Evolutionary conservation across 1,284 basidiomycete species (phyloP).

Genomic region (Pseudozyma pruni): DNA sequence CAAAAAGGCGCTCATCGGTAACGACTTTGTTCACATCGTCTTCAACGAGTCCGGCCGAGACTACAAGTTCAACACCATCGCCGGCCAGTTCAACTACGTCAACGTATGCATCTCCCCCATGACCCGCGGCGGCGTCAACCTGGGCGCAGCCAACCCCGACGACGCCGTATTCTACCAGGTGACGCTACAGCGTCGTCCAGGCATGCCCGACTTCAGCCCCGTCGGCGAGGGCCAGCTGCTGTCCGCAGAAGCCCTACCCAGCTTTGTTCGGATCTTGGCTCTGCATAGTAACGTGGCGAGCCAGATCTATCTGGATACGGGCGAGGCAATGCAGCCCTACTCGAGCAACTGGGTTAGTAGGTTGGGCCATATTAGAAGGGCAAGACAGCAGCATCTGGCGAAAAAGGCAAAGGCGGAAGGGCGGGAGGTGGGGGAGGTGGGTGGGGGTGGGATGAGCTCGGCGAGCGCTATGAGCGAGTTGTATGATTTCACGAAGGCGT

Average conservation of each 20-base stretch:
- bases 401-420: constrained; percentile 22
- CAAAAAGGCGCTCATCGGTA: constrained; percentile 67
- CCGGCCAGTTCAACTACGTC: constrained; percentile 94
- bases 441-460: constrained; percentile 15
- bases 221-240: constrained; percentile 64
- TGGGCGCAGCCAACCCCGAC: constrained; percentile 59
- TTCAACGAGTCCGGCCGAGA: constrained; percentile 79
- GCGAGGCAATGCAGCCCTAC: constrained; percentile 63
- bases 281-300: constrained; percentile 64
- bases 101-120: constrained; percentile 83
- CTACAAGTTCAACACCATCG: constrained; percentile 89
- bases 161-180: constrained; percentile 65
- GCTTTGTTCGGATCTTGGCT: constrained; percentile 62
- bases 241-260: constrained; percentile 55
- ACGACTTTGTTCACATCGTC: constrained; percentile 74
- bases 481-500: constrained; percentile 54
- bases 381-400: constrained; percentile 27
- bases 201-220: constrained; percentile 64
- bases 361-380: constrained; percentile 49
- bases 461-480: constrained; percentile 21
- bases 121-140: constrained; percentile 54
- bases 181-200: constrained; percentile 59
- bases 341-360: constrained; percentile 62
- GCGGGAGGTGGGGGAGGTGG: neutral
- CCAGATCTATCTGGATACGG: constrained; percentile 65